Conservation (phyloP, 1,284 basidiomycete genomes). For the Fomitopsis schrenkii region DNA sequence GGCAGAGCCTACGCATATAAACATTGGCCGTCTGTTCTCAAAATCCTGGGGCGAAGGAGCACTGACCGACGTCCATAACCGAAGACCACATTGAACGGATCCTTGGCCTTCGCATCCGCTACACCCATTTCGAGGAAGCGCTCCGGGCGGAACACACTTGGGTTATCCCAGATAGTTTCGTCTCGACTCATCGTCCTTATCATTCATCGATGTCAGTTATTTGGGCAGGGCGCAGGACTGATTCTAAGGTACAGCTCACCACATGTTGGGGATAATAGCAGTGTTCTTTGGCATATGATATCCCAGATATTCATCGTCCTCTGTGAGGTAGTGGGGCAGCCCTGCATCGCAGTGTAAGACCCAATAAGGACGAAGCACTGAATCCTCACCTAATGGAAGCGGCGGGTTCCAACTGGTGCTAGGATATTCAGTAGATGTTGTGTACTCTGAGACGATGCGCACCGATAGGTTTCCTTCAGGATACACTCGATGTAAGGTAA, state of each 20-base stretch:
- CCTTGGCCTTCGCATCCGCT: constrained; percentile 5
- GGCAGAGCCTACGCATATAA: background rate
- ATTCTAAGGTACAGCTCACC: constrained; percentile 4
- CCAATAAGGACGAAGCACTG: too few relatives aligned
- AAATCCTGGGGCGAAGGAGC: background rate
- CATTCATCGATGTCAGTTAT: too few relatives aligned
- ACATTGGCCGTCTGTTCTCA: background rate
- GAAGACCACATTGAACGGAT: constrained; percentile 18
- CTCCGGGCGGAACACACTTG: constrained; percentile 20
- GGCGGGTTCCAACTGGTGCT: constrained; percentile 19
- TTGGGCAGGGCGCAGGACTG: too few relatives aligned
- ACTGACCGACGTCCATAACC: constrained; percentile 14
- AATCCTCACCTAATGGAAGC: constrained; percentile 16
- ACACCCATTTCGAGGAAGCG: constrained; percentile 17
- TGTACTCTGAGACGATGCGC: background rate
- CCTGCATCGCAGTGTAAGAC: background rate
- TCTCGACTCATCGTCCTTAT: background rate
- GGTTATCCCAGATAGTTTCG: constrained; percentile 1
- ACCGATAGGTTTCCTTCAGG: background rate
- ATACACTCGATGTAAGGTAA: constrained; percentile 32
- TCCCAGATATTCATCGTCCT: constrained; percentile 19
- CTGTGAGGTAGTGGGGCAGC: constrained; percentile 17
- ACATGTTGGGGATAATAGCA: constrained; percentile 21
- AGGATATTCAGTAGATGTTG: too few relatives aligned
- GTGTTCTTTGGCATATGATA: constrained; percentile 17